Evolutionary conservation across 2,329 filamentous ascomycete genomes (phyloP).

Genomic region (Neofusicoccum sp.): DNA sequence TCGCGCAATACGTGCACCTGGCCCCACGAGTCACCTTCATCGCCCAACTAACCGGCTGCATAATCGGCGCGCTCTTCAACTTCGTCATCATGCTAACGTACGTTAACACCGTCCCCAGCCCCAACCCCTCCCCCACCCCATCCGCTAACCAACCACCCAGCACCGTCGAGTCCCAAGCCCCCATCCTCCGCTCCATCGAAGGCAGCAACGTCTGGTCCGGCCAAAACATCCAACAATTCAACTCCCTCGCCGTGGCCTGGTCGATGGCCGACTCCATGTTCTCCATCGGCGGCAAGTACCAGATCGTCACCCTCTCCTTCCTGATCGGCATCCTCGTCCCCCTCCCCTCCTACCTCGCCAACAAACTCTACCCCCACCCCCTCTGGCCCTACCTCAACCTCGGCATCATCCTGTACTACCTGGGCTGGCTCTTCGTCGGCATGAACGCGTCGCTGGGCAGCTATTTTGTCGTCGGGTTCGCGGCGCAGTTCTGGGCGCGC

Average conservation of each 20-base stretch:
- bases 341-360: slow-evolving; percentile 28
- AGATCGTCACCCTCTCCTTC: slow-evolving; percentile 26
- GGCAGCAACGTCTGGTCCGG: slow-evolving; percentile 48
- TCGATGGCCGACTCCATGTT: slow-evolving; percentile 33
- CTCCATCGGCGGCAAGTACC: slow-evolving; percentile 48
- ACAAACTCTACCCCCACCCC: neutral
- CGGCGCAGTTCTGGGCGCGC: slow-evolving; percentile 30
- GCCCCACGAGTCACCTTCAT: slow-evolving; percentile 44
- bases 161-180: slow-evolving; percentile 41
- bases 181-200: slow-evolving; percentile 39
- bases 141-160: no score
- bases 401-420: slow-evolving; percentile 43
- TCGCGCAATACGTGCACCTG: slow-evolving; percentile 41
- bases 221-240: slow-evolving; percentile 46
- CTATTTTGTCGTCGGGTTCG: slow-evolving; percentile 36
- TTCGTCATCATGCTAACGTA: slow-evolving; percentile 45
- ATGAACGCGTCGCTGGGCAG: slow-evolving; percentile 40
- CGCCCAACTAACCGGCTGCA: slow-evolving; percentile 41
- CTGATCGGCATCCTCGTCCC: slow-evolving; percentile 40
- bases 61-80: slow-evolving; percentile 1
- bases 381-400: slow-evolving; percentile 42
- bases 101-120: no score
- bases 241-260: slow-evolving; percentile 27
- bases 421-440: slow-evolving; percentile 44
- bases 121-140: no score